A percentile compares a stretch with the other conserved stretches of the same genome.
These are phyloP conservation scores for Pythium insidiosum DNA, from an alignment of 352 stramenopile species.

Conservation along the genomic window DNA sequence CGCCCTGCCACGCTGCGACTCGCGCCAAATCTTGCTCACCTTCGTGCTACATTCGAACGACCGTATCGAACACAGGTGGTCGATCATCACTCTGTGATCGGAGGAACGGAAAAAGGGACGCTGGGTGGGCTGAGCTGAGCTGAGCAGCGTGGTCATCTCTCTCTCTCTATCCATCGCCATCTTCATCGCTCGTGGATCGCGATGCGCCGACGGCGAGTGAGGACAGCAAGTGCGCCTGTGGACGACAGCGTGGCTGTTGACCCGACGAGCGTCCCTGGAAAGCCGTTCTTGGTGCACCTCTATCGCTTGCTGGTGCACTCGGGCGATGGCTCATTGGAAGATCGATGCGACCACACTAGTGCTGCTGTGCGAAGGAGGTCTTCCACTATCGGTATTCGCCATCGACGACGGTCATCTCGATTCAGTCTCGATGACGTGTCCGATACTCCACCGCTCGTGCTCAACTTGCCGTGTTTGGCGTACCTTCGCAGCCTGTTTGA, in stretches of 20 bases:
- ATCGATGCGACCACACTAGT: not conserved
- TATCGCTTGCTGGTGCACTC: constrained; percentile 1
- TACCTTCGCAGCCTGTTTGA: constrained; percentile 10
- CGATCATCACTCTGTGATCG: too few relatives aligned
- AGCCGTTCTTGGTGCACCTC: constrained; percentile 8
- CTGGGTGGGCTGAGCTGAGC: not conserved
- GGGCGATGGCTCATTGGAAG: not conserved
- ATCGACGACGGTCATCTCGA: not conserved
- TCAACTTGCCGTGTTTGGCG: constrained; percentile 5
- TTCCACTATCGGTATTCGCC: not conserved
- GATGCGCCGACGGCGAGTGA: too few relatives aligned
- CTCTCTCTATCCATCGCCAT: too few relatives aligned
- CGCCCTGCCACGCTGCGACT: constrained; percentile 2
- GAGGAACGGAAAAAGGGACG: constrained; percentile 6
- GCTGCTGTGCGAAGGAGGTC: too few relatives aligned
- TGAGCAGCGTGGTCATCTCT: too few relatives aligned
- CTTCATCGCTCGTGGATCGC: constrained; percentile 4
- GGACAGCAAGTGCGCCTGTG: too few relatives aligned
- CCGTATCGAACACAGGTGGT: too few relatives aligned
- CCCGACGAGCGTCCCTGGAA: constrained; percentile 9
- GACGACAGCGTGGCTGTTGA: too few relatives aligned
- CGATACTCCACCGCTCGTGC: not conserved
- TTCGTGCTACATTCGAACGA: constrained; percentile 5
- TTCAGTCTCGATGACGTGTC: not conserved
- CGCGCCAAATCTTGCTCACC: constrained; percentile 12